Percentiles rank a stretch among this genome's conserved stretches.
Evolutionary conservation across 2,329 filamentous ascomycete species (phyloP).

Genomic region (Sclerotiophoma versabilis): DNA sequence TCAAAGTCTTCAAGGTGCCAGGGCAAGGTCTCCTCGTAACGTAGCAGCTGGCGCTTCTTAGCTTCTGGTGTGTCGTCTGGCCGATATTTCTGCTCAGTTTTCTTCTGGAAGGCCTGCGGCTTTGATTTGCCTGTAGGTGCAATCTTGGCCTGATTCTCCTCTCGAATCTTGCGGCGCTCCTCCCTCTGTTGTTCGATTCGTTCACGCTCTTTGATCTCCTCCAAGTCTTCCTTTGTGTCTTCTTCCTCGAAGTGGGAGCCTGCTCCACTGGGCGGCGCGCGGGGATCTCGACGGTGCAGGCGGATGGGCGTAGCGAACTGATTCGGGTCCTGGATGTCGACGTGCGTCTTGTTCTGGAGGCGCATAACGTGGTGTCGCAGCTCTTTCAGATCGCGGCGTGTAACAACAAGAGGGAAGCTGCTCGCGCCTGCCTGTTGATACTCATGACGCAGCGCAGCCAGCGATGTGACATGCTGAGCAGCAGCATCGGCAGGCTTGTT

Average conservation of each 20-base stretch:
- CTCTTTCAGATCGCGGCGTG: slow-evolving; percentile 79
- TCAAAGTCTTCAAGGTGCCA: slow-evolving; percentile 98
- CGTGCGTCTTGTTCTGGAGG: slow-evolving; percentile 67
- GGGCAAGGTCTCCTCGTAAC: slow-evolving; percentile 93
- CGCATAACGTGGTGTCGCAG: slow-evolving; percentile 88
- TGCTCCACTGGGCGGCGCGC: slow-evolving; percentile 62
- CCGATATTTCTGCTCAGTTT: slow-evolving; percentile 84
- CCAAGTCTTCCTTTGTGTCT: slow-evolving; percentile 68
- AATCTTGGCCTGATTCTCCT: slow-evolving; percentile 89
- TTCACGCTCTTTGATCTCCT: slow-evolving; percentile 72
- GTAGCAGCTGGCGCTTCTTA: slow-evolving; percentile 67
- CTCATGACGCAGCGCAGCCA: slow-evolving; percentile 37
- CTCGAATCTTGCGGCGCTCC: slow-evolving; percentile 84
- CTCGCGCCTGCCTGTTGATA: slow-evolving; percentile 35
- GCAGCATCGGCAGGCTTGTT: slow-evolving; percentile 20
- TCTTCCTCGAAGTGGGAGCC: slow-evolving; percentile 52
- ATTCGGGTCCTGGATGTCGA: slow-evolving; percentile 75
- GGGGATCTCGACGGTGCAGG: slow-evolving; percentile 85
- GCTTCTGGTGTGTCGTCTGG: slow-evolving; percentile 79
- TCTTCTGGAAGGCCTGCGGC: slow-evolving; percentile 72
- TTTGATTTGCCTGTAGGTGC: slow-evolving; percentile 79
- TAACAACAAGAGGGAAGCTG: slow-evolving; percentile 73
- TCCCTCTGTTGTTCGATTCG: slow-evolving; percentile 67
- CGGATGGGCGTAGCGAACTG: slow-evolving; percentile 89
- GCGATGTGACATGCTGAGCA: slow-evolving; percentile 19